Conservation (phyloP, 495 filamentous ascomycete species). For the Penicillium egyptiacum region DNA sequence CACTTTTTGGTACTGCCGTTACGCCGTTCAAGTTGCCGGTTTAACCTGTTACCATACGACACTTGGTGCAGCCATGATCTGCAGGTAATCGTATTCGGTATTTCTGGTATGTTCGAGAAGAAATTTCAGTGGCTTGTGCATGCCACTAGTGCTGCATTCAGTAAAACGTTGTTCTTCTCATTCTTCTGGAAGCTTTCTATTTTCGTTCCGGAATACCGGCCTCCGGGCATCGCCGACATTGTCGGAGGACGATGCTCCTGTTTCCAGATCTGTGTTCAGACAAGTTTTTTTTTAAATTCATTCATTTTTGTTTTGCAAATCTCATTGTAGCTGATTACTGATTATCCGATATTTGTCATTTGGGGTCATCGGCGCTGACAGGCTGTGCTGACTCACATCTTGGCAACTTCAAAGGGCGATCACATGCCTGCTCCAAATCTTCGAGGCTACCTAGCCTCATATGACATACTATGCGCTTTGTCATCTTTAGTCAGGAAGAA, state of each 20-base stretch:
- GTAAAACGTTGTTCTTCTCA: constrained; percentile 1
- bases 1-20: constrained; percentile 9
- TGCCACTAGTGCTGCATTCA: not conserved
- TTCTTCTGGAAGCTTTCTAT: constrained; percentile 16
- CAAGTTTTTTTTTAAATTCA: not conserved
- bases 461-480: not conserved
- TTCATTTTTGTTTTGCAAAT: not conserved
- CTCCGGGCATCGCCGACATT: constrained; percentile 6
- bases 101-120: constrained; percentile 12
- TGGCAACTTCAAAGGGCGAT: not conserved
- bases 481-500: constrained; percentile 5
- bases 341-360: not conserved
- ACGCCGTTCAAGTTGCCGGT: constrained; percentile 11
- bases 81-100: constrained; percentile 11
- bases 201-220: constrained; percentile 13
- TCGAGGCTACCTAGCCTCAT: not conserved
- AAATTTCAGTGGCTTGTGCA: constrained; percentile 4
- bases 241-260: constrained; percentile 4
- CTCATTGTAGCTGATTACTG: not conserved
- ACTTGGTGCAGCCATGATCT: not conserved
- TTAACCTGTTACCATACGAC: constrained; percentile 11
- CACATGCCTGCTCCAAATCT: not conserved
- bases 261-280: not conserved
- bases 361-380: not conserved
- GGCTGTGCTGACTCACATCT: not conserved